Percentiles rank a stretch among this genome's conserved stretches.
Evolutionary conservation across 306 rosid species (phyloP).

Genomic region (Hippophae rhamnoides): DNA sequence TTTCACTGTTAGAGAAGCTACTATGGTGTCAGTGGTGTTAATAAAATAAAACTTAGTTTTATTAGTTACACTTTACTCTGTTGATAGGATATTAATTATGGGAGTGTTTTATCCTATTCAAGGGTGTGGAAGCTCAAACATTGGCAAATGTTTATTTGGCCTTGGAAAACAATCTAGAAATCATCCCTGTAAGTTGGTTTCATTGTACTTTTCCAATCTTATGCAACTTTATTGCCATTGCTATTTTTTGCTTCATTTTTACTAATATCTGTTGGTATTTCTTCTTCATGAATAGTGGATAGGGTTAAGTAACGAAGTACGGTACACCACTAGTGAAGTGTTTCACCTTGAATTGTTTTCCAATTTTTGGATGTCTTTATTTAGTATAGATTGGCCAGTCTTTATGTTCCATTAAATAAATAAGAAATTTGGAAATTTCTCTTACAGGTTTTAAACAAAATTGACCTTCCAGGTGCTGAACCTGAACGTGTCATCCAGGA

Average conservation of each 20-base stretch:
- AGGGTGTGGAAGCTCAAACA: slow-evolving; percentile 97
- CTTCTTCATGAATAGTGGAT: no score
- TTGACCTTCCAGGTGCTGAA: slow-evolving; percentile 96
- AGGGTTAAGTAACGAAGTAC: no score
- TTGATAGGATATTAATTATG: not conserved
- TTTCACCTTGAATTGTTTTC: not conserved
- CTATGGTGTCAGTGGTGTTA: not conserved
- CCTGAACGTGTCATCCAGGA: slow-evolving; percentile 74
- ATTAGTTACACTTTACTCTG: not conserved
- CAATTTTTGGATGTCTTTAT: not conserved
- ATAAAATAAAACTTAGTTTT: no score
- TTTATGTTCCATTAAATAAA: not conserved
- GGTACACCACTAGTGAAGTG: no score
- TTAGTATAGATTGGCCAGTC: not conserved
- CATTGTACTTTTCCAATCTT: slow-evolving; percentile 1
- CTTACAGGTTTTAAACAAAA: slow-evolving; percentile 77
- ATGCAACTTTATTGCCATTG: not conserved
- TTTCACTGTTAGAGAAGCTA: not conserved
- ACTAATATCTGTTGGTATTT: not conserved
- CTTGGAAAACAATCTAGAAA: slow-evolving; percentile 70
- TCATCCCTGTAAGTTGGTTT: slow-evolving; percentile 61
- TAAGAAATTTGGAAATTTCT: slow-evolving; percentile 19
- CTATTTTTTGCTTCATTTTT: slow-evolving; percentile 5
- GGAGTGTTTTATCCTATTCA: slow-evolving; percentile 16
- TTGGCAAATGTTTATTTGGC: slow-evolving; percentile 93